Percentiles rank a stretch among this genome's conserved stretches.
Conservation (phyloP, 495 filamentous ascomycete genomes). For the Trichocladium uniseriatum region DNA sequence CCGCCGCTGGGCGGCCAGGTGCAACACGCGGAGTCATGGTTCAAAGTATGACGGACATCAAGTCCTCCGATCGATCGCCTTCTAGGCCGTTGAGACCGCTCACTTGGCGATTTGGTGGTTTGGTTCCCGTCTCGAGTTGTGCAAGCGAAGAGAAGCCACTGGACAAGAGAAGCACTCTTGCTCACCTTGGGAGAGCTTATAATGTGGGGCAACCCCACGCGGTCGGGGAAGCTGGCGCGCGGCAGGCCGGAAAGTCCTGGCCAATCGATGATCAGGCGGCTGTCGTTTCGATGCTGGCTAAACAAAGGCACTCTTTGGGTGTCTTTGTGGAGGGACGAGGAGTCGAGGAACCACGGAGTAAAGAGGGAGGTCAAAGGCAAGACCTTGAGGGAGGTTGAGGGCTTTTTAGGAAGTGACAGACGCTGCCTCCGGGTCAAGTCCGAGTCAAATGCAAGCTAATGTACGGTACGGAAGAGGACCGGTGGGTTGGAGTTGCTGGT, state of each 20-base stretch:
- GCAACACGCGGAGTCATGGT: not conserved
- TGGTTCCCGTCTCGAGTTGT: conserved; percentile 8
- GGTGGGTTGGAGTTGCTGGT: no score
- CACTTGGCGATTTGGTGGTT: not conserved
- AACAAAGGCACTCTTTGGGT: conserved; percentile 10
- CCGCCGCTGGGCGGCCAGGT: conserved; percentile 1
- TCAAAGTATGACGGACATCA: not conserved
- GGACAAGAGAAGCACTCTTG: not conserved
- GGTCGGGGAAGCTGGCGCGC: conserved; percentile 17
- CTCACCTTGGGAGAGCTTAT: conserved; percentile 15
- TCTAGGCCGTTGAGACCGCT: not conserved
- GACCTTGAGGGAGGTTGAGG: no score
- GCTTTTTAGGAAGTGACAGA: no score
- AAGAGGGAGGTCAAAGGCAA: no score
- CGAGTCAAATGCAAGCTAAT: no score
- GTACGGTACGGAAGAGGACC: no score
- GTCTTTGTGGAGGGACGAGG: not conserved
- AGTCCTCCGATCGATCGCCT: not conserved
- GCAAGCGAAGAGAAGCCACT: conserved; percentile 12
- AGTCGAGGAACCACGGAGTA: no score
- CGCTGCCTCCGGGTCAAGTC: no score
- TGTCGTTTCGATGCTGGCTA: conserved; percentile 15
- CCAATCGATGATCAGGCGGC: conserved; percentile 13
- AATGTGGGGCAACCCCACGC: conserved; percentile 7
- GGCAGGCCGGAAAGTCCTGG: conserved; percentile 16